Evolutionary conservation across 2,329 filamentous ascomycete species (phyloP).

Genomic region (Tolypocladium ophioglossoides): DNA sequence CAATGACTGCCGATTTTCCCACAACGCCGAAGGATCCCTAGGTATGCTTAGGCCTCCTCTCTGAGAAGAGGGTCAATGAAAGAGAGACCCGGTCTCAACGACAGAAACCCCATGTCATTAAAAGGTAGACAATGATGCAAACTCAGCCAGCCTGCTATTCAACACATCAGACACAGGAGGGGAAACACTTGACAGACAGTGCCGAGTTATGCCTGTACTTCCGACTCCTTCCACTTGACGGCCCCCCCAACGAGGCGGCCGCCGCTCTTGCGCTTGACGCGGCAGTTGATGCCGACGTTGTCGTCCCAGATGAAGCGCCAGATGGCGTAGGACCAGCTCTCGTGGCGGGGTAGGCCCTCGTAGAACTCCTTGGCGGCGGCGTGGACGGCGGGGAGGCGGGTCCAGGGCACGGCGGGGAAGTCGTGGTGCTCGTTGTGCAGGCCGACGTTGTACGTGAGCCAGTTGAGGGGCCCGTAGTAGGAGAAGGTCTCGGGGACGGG

Average conservation of each 20-base stretch:
- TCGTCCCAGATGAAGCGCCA: conserved; percentile 94
- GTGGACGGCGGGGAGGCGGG: conserved; percentile 65
- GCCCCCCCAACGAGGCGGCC: conserved; percentile 46
- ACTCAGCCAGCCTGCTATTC: not conserved
- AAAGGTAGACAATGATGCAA: not conserved
- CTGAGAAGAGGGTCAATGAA: not conserved
- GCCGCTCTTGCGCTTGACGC: conserved; percentile 84
- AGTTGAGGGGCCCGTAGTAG: conserved; percentile 89
- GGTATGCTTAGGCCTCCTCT: not conserved
- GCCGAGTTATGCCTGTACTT: conserved; percentile 49
- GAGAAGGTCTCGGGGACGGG: conserved; percentile 88
- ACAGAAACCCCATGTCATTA: not conserved
- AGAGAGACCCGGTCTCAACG: not conserved
- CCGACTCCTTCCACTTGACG: conserved; percentile 52
- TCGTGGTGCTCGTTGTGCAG: conserved; percentile 99
- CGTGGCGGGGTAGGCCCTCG: conserved; percentile 71
- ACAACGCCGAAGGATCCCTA: not conserved
- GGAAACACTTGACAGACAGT: no score
- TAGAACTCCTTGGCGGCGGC: conserved; percentile 86
- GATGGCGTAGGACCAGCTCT: conserved; percentile 85
- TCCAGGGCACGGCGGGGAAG: conserved; percentile 96
- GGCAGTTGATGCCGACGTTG: conserved; percentile 79
- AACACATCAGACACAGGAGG: no score
- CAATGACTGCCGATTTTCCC: not conserved
- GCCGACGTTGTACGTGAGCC: conserved; percentile 93